Evolutionary conservation across 2,329 filamentous ascomycete genomes (phyloP).

Genomic region (Trichoderma afroharzianum): DNA sequence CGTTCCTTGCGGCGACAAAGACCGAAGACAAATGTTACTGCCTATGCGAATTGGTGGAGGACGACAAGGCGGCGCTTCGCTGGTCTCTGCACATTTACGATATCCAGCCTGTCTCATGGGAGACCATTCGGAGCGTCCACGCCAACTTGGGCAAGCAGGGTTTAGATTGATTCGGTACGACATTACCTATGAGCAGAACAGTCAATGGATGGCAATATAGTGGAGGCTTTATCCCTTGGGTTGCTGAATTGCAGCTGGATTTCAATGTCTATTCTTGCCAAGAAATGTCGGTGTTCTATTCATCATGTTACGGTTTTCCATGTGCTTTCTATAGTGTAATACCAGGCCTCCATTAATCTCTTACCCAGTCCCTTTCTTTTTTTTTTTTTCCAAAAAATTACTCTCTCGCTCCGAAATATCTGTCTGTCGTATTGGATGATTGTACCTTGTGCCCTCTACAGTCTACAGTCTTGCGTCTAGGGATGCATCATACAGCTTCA

Average conservation of each 20-base stretch:
- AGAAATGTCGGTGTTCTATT: neutral
- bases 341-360: neutral
- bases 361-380: neutral
- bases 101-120: slow-evolving; percentile 30
- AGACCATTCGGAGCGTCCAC: slow-evolving; percentile 25
- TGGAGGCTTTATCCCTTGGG: neutral
- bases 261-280: neutral
- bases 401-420: neutral
- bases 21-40: slow-evolving; percentile 31
- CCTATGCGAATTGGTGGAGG: slow-evolving; percentile 27
- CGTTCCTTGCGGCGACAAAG: slow-evolving; percentile 20
- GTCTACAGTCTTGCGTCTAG: neutral
- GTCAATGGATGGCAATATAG: neutral
- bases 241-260: neutral
- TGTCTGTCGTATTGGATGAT: neutral
- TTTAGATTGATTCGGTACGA: neutral
- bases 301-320: neutral
- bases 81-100: slow-evolving; percentile 27
- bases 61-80: slow-evolving; percentile 22
- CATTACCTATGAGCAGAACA: neutral
- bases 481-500: neutral
- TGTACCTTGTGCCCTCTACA: neutral
- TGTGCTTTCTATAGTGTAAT: neutral
- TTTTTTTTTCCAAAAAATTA: neutral
- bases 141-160: neutral